Base-by-base conservation (phyloP, 345 rosid genomes). In the Ceriops zippeliana region DNA sequence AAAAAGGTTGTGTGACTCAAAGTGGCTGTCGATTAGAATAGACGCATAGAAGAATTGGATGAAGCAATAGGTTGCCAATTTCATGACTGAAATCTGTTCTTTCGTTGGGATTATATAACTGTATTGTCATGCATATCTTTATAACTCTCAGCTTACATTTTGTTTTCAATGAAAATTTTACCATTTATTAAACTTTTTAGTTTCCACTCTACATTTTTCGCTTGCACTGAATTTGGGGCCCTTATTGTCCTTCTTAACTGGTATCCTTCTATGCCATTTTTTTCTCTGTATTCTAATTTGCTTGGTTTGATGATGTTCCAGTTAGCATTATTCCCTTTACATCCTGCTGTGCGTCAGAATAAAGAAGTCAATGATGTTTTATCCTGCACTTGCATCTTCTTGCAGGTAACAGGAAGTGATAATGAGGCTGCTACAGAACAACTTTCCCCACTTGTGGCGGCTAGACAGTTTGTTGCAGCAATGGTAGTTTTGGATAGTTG, bases 401-500 rank as follows among this genome's bases (percentile, higher is more conserved):
- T 46, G 32, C 74, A 93, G 98, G 85, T 89, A 28, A 86, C 93
- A 27, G 98, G 90, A 79, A 77, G 72, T 69, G 90, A 82, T 79
- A 70, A 69, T 0, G 82, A 58, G 59, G 75, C 73, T 71, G 78
- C 76, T 5, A 67, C 74, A 20, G 74, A 13, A 7, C 78, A 79
- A 58, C 58, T 74, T 57, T 93, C 97, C 21, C 49, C 87, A 6
- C 17, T 82, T 58, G 90, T 86, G 46, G 52, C 89, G 31, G 85
- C 72, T 21, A 85, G 89, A 65, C 96, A 90, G 83, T 87, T 90
- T 71, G 37, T 89, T 62, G 76, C 65, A 0, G 97, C 90, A 51
- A 90, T 89, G 97, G 49, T 89, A 65, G 73, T 90, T 61, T 71
- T 90, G 69, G 97, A 90, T 70, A 86, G 95, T 2, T 90, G 97